Conservation (phyloP, 768 basidiomycete species). For the Mycena leptocephala region DNA sequence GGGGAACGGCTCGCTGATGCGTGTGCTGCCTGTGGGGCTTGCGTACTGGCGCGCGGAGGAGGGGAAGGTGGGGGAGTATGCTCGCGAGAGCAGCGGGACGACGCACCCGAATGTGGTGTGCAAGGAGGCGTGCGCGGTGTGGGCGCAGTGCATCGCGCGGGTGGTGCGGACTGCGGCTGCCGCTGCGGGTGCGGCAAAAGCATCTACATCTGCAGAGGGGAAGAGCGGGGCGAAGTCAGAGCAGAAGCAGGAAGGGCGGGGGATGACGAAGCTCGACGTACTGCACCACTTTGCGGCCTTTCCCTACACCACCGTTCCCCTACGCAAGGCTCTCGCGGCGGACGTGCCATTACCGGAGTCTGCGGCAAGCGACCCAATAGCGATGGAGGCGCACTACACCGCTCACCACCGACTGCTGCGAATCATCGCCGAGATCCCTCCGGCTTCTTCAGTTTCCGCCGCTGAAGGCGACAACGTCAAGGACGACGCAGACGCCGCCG, state of each 20-base stretch:
- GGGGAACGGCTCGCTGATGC: conserved; percentile 64
- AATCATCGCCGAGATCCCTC: conserved; percentile 39
- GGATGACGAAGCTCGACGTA: conserved; percentile 57
- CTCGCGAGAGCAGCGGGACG: not conserved
- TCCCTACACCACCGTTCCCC: conserved; percentile 48
- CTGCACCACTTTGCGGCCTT: conserved; percentile 57
- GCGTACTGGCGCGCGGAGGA: conserved; percentile 40
- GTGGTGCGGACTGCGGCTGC: not conserved
- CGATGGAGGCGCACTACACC: conserved; percentile 53
- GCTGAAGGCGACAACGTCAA: not conserved
- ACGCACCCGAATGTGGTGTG: conserved; percentile 27
- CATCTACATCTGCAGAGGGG: too few species aligned
- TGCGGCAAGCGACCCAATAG: conserved; percentile 30
- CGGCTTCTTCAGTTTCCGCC: too few species aligned
- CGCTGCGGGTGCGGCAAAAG: not conserved
- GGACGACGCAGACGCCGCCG: not conserved
- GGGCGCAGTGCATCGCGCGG: not conserved
- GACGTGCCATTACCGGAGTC: conserved; percentile 40
- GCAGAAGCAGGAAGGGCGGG: not conserved
- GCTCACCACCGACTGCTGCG: conserved; percentile 57
- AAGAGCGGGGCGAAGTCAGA: too few species aligned
- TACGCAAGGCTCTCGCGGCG: conserved; percentile 51
- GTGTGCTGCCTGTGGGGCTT: conserved; percentile 61
- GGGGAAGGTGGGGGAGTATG: not conserved
- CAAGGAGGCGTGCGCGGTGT: conserved; percentile 15